These are phyloP conservation scores for Aspergillus unguis DNA, from an alignment of 2,329 filamentous ascomycete species.

Conservation along the genomic window DNA sequence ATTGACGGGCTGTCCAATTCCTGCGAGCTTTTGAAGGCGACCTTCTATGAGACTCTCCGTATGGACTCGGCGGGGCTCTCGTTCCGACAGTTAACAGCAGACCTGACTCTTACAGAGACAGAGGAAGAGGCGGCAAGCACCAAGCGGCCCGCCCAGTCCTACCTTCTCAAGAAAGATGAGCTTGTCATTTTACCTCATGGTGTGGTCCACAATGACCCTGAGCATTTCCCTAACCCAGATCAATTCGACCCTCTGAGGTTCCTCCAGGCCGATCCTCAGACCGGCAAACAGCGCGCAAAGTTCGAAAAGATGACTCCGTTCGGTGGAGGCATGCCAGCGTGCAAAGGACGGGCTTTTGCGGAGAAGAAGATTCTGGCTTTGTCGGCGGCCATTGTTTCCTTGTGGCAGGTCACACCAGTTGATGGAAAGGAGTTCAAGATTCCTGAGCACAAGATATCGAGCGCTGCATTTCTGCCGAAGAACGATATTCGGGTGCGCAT, in stretches of 20 bases:
- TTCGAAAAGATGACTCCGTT: conserved; percentile 47
- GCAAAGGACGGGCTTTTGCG: conserved; percentile 51
- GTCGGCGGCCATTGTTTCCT: conserved; percentile 50
- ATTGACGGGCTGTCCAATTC: conserved; percentile 39
- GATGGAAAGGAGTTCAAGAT: conserved; percentile 48
- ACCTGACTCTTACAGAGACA: conserved; percentile 41
- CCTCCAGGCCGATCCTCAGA: conserved; percentile 41
- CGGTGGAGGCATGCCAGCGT: conserved; percentile 49
- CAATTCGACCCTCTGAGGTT: conserved; percentile 47
- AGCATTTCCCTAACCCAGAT: conserved; percentile 40
- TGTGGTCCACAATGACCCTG: conserved; percentile 42
- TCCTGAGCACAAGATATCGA: conserved; percentile 49
- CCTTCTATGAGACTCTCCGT: conserved; percentile 47
- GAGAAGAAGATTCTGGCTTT: conserved; percentile 51
- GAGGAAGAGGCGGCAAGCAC: conserved; percentile 34
- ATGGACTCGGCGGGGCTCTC: conserved; percentile 44
- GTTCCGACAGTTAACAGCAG: conserved; percentile 39
- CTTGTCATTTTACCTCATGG: conserved; percentile 46
- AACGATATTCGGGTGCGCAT: conserved; percentile 56
- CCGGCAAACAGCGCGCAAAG: conserved; percentile 34
- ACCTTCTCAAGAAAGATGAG: conserved; percentile 42
- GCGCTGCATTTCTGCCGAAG: conserved; percentile 50
- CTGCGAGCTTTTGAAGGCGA: conserved; percentile 48
- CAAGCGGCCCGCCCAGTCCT: conserved; percentile 34
- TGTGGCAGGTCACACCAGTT: conserved; percentile 56